Conservation (phyloP, 1,139 yeast genomes). For the Hansenula sp. region DNA sequence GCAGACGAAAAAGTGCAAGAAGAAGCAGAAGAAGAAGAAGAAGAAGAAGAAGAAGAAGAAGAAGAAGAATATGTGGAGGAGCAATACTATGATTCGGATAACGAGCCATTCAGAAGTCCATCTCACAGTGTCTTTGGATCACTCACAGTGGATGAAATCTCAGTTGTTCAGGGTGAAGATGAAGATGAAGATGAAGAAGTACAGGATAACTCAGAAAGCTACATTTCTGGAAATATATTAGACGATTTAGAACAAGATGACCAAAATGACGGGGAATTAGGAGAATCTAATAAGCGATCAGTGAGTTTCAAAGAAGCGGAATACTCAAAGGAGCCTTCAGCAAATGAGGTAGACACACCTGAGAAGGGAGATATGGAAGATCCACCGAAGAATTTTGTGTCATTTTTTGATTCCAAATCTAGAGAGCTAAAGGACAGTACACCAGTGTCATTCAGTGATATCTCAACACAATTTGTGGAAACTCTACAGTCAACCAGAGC, state of each 20-base stretch:
- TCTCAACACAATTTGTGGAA: neutral
- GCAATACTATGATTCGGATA: conserved; percentile 20
- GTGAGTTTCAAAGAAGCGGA: too few relatives aligned
- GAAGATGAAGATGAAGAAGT: neutral
- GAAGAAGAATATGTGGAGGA: conserved; percentile 8
- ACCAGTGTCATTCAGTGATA: neutral
- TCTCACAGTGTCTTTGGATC: conserved; percentile 19
- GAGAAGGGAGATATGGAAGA: too few relatives aligned
- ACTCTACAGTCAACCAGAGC: neutral
- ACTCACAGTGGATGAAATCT: conserved; percentile 8
- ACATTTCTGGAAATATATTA: neutral
- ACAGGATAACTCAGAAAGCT: neutral
- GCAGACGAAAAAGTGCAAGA: neutral
- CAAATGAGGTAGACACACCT: too few relatives aligned
- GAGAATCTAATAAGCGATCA: too few relatives aligned
- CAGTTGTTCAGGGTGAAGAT: neutral
- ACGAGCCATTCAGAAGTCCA: conserved; percentile 20
- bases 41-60: neutral
- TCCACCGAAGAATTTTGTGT: too few relatives aligned
- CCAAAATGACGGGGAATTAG: too few relatives aligned
- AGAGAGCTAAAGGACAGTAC: neutral
- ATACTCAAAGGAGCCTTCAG: too few relatives aligned
- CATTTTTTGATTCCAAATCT: neutral
- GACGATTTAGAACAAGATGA: neutral
- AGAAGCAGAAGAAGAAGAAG: neutral